Evolutionary conservation across 2,329 filamentous ascomycete species (phyloP).

Genomic region (Dothistroma septosporum): DNA sequence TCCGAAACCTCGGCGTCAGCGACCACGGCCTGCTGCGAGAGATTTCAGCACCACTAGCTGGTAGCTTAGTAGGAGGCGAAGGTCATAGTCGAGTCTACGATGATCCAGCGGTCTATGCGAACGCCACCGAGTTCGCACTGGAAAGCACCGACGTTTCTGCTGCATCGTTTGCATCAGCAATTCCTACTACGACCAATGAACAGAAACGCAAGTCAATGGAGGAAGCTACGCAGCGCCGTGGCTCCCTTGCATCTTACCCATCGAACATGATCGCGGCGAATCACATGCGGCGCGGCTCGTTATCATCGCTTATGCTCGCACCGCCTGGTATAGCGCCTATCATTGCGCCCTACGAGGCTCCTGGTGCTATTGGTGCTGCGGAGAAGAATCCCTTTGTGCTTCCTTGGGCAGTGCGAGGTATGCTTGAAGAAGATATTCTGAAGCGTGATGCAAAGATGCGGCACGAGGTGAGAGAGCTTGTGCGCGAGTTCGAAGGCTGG

Average conservation of each 20-base stretch:
- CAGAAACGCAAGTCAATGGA: constrained; percentile 23
- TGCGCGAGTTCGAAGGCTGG: constrained; percentile 92
- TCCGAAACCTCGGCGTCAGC: constrained; percentile 86
- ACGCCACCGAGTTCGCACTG: constrained; percentile 46
- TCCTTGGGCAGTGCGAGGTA: constrained; percentile 90
- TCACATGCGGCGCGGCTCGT: constrained; percentile 32
- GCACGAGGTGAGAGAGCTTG: constrained; percentile 69
- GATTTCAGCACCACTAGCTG: constrained; percentile 80
- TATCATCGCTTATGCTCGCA: constrained; percentile 19
- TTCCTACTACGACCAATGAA: constrained; percentile 11
- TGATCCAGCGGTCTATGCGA: constrained; percentile 76
- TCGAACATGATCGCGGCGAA: constrained; percentile 31
- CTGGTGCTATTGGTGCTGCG: constrained; percentile 17
- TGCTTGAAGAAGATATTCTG: constrained; percentile 88
- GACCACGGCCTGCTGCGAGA: constrained; percentile 93
- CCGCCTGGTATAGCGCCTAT: constrained; percentile 32
- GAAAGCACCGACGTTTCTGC: constrained; percentile 40
- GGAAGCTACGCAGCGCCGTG: constrained; percentile 20
- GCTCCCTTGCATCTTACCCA: constrained; percentile 29
- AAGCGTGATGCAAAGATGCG: constrained; percentile 65
- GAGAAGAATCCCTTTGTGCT: constrained; percentile 78
- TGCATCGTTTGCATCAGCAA: not conserved
- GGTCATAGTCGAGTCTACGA: constrained; percentile 93
- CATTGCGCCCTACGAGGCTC: constrained; percentile 41
- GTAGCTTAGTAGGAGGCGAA: constrained; percentile 85